A percentile compares a stretch with the other conserved stretches of the same genome.
Conservation (phyloP, 352 stramenopile genomes). For the Bremia lactucae region DNA sequence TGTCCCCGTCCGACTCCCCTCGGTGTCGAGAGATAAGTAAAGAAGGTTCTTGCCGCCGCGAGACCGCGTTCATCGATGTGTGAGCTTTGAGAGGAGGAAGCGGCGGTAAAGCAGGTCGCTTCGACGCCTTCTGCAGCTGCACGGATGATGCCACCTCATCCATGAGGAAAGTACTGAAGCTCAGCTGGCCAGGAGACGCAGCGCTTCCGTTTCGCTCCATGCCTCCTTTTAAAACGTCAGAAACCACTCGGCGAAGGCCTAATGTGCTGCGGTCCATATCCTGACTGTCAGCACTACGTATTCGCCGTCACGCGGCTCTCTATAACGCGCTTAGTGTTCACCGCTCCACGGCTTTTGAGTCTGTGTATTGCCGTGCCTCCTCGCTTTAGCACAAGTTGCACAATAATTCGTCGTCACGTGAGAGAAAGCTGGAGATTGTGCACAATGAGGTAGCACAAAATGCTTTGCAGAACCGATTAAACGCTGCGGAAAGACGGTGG, state of each 20-base stretch:
- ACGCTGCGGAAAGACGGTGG: too few species aligned
- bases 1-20: conserved; percentile 35
- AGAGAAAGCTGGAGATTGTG: too few species aligned
- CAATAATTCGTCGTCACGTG: too few species aligned
- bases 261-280: conserved; percentile 16
- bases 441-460: too few species aligned
- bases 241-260: conserved; percentile 7
- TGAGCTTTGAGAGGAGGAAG: conserved; percentile 13
- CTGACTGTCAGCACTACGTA: too few species aligned
- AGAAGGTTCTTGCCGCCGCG: conserved; percentile 3
- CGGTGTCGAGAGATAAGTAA: conserved; percentile 2
- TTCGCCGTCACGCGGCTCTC: too few species aligned
- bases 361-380: too few species aligned
- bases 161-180: conserved; percentile 54
- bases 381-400: too few species aligned
- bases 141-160: conserved; percentile 31
- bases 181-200: conserved; percentile 12
- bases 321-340: too few species aligned
- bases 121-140: conserved; percentile 12
- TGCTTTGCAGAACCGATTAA: too few species aligned
- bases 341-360: too few species aligned
- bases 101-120: conserved; percentile 10
- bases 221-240: conserved; percentile 8
- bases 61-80: background rate
- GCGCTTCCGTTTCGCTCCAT: conserved; percentile 7